phyloP scores from a whole-genome alignment of 257 asterid genomes.

The Salvia rosmarinus region DNA sequence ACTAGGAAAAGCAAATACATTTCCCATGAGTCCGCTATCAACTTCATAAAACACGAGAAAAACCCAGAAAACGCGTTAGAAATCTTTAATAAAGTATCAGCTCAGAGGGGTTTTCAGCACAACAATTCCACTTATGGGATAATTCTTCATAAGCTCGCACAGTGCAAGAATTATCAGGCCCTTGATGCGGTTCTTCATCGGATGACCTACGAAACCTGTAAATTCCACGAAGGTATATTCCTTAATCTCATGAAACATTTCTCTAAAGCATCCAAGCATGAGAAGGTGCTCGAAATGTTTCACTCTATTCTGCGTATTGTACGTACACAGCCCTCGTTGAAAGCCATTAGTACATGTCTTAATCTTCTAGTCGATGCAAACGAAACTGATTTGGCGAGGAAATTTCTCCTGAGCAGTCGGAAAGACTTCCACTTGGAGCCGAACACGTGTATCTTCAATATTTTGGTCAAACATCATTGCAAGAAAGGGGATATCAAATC shows the following conservation, averaged over 20 bases:
- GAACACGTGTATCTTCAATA: constrained; percentile 89
- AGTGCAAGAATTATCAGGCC: constrained; percentile 55
- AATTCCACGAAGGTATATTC: constrained; percentile 81
- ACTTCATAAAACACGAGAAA: constrained; percentile 61
- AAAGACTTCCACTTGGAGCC: constrained; percentile 71
- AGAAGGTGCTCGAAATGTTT: constrained; percentile 81
- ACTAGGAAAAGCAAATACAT: constrained; percentile 55
- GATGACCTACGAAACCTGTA: constrained; percentile 91
- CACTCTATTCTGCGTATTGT: constrained; percentile 54
- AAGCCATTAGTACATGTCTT: constrained; percentile 89
- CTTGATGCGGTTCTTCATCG: constrained; percentile 72
- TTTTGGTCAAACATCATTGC: constrained; percentile 82
- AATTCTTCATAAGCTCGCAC: constrained; percentile 81
- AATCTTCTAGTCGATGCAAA: constrained; percentile 78
- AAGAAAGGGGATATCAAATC: constrained; percentile 65
- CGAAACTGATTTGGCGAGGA: constrained; percentile 65
- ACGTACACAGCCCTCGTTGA: constrained; percentile 79
- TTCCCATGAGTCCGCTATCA: constrained; percentile 59
- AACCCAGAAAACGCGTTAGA: constrained; percentile 67
- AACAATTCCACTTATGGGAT: constrained; percentile 73
- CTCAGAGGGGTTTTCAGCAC: constrained; percentile 77
- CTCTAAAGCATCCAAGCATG: constrained; percentile 65
- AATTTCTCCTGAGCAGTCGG: constrained; percentile 58
- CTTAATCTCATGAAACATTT: constrained; percentile 90
- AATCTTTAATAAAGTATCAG: constrained; percentile 63